Evolutionary conservation across 257 asterid genomes (phyloP).

Genomic region (Penstemon barbatus): DNA sequence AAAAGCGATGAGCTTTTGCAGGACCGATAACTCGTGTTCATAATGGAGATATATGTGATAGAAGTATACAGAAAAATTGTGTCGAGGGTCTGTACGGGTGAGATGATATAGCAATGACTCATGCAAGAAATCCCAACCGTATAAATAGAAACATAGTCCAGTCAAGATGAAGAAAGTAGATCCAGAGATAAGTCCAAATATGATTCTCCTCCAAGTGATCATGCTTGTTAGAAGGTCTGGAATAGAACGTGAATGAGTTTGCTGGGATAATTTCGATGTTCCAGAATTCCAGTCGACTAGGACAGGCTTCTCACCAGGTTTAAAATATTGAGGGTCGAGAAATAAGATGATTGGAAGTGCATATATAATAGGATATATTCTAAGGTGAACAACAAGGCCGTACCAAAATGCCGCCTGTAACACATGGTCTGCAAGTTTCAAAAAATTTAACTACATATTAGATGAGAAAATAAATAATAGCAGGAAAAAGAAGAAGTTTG

Average conservation of each 20-base stretch:
- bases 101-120: conserved; percentile 92
- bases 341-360: conserved; percentile 78
- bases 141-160: conserved; percentile 60
- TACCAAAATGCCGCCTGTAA: conserved; percentile 95
- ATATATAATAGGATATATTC: conserved; percentile 87
- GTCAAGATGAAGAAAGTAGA: conserved; percentile 68
- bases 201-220: conserved; percentile 72
- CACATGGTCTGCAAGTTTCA: conserved; percentile 49
- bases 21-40: conserved; percentile 58
- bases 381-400: conserved; percentile 88
- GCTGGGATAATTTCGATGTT: conserved; percentile 33
- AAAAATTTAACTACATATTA: neutral
- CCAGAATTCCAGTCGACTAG: conserved; percentile 62
- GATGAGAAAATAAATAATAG: neutral
- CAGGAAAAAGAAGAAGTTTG: neutral
- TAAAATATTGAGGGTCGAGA: conserved; percentile 64
- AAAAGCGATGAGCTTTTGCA: conserved; percentile 80
- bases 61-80: conserved; percentile 87
- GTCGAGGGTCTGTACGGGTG: conserved; percentile 94
- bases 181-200: conserved; percentile 74
- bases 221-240: conserved; percentile 42
- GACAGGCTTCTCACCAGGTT: conserved; percentile 56
- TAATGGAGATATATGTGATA: conserved; percentile 88
- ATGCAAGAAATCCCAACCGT: conserved; percentile 90
- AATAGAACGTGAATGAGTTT: conserved; percentile 22